Evolutionary conservation across 306 rosid species (phyloP), one percentile per base, ranked within the genome.

Genomic region (Parietaria judaica): DNA sequence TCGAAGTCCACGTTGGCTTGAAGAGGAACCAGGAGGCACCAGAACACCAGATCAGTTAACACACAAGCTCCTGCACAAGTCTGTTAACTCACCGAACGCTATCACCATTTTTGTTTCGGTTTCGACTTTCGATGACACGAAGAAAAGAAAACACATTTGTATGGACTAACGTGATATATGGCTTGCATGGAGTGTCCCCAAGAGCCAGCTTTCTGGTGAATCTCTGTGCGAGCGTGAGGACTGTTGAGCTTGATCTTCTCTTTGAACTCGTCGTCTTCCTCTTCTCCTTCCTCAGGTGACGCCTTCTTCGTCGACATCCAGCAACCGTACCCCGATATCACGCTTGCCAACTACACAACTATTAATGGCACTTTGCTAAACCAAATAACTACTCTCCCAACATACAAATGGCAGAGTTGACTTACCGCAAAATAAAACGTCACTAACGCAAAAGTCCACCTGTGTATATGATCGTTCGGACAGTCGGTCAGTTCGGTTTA

Each of bases 371-470:
- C 8, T 14, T 47, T 41, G 23, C 14, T 41, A 48, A 49, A 49
- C 14, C 53, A 49, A 49, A 46, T 46, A 13, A 49, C 14, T 49
- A 10, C 35, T 31, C 39, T 34, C 11, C n/a, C 35, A 54, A 55
- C 15, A 68, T 50, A 15, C 60, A 51, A 51, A 11, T 16, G 48
- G 17, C 6, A 59, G 54, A 68, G 50, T 64, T 54, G 60, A 73
- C 90, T 51, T 72, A 84, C 95, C 74, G 69, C 84, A 72, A 87
- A 87, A 62, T 87, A 87, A 61, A 80, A 23, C 74, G 69, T 74
- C 35, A 87, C 86, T 63, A 87, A 66, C 4, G 81, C 70, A 76
- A 80, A 84, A 67, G 91, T 84, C 95, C 95, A 87, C 83, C 95
- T 87, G 84, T 72, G 69, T 72, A 54, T 55, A 45, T 54, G 12